Base-by-base conservation (phyloP, 768 basidiomycete species). In the Rhizopogon sp. region DNA sequence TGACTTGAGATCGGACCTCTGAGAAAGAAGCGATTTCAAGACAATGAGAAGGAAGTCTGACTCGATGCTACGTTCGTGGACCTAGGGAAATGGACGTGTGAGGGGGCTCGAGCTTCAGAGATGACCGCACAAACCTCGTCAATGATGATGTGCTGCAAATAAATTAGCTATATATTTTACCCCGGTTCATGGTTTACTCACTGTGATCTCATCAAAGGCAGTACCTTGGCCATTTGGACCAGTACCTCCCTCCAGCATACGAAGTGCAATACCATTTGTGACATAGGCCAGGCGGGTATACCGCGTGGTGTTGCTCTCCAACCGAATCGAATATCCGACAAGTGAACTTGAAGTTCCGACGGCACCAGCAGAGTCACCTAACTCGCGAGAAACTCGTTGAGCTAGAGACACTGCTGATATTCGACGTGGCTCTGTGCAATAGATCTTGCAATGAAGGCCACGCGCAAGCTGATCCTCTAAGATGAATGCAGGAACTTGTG, bases 341-440 rank as follows among this genome's bases (percentile, higher is more conserved):
- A 96, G 76, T 44, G 93, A 95, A 50, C 76, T 79, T 9, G 72
- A 64, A 0, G 89, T 88, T 13, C 94, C 95, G 40, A 93, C 84
- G 22, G 82, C 76, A 54, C 86, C 89, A 0, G 84, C 80, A 10
- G 82, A 73, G 62, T 99, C 96, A 7, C 96, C 96, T 3, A 99
- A 75, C 69, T 99, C 96, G 45, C 82, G 81, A 17, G 96, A 94
- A 33, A 98, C 96, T 71, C 81, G 86, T 60, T 96, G 92, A 0
- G 96, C 96, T 6, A 98, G 80, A 0, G 96, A 98, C 49, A 98
- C 90, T 1, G 96, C 95, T 52, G 93, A 95, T 59, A 98, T 98
- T 41, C 96, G 84, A 43, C 96, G 82, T 5, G 96, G 96, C 65
- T 98, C 95, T 5, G 96, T 98, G 60, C 93, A 96, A 64, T 84